Base-by-base conservation (phyloP, 495 filamentous ascomycete species). In the Oleoguttula mirabilis region DNA sequence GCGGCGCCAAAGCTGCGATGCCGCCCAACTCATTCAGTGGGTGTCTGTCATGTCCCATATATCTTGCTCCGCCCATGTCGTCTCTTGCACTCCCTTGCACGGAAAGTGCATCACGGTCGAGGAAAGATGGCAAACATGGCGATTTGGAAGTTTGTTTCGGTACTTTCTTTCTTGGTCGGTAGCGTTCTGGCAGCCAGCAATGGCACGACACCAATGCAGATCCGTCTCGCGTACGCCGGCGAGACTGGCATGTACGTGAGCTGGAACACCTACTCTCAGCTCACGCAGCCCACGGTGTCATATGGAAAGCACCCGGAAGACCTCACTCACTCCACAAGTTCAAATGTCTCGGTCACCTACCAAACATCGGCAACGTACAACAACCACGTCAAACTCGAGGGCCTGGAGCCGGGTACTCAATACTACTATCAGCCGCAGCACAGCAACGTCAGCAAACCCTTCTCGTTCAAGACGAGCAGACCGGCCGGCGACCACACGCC, bases 261-360 rank as follows among this genome's bases (percentile, higher is more conserved):
- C 17, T 75, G 71, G 71, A 73, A 75, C 48, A 75, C 71, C 4
- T 68, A 64, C 32, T 37, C 52, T 6, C 23, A 63, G 23, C 48
- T 70, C 21, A 41, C 49, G 21, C 47, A 57, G 7, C 61, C 60
- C 32, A 68, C 64, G 15, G 70, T 75, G 0, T 30, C 51, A n/a
- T 73, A 66, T 44, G 70, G 69, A 10, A 52, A 54, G 10, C 60
- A 60, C 0, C 50, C 48, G 20, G 32, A 46, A 19, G 35, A 54
- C 25, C 53, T 72, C 25, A 45, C 40, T 31, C 39, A 44, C 0
- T 10, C 40, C 8, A 55, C 60, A 4, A 65, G 61, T 39, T 66
- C 68, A 2, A 51, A 58, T 21, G 41, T 39, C 0, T 66, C 67
- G 0, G 55, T 63, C n/a, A 73, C 69, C 0, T 75, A 73, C 39